These are phyloP conservation scores for Oenanthe sinensis DNA, from an alignment of 129 eudicot species.

Conservation along the genomic window DNA sequence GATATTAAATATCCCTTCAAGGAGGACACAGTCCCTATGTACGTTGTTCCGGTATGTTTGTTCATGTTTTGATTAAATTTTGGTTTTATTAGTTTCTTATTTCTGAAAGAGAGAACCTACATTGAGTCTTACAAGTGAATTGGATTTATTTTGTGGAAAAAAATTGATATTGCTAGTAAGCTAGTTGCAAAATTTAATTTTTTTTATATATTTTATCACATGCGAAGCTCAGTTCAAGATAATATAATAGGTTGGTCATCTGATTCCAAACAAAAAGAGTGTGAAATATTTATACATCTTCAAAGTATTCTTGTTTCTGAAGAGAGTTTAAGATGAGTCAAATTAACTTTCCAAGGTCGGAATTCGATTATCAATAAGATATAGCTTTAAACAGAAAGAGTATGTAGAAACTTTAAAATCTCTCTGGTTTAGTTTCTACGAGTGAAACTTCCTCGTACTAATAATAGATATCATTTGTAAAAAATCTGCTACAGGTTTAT, in stretches of 20 bases:
- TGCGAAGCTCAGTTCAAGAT: not conserved
- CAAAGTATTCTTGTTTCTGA: not conserved
- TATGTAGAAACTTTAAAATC: too few species aligned
- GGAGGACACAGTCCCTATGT: conserved; percentile 49
- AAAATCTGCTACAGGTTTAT: conserved; percentile 22
- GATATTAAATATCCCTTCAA: conserved; percentile 39
- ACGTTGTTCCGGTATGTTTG: conserved; percentile 40
- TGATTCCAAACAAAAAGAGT: not conserved
- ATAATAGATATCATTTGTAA: not conserved
- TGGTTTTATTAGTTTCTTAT: not conserved
- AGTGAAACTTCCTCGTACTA: not conserved
- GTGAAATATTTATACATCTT: not conserved
- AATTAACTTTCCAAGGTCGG: not conserved
- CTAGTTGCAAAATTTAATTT: not conserved
- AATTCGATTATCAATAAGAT: not conserved
- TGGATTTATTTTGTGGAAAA: not conserved
- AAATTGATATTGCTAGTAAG: not conserved
- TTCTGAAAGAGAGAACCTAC: not conserved
- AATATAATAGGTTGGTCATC: not conserved
- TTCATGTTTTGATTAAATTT: not conserved
- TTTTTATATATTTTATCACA: not conserved
- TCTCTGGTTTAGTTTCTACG: not conserved
- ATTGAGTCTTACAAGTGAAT: not conserved
- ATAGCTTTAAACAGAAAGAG: not conserved
- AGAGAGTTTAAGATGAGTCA: not conserved